Evolutionary conservation across 208 protist species (phyloP).

Genomic region (Trypanosoma cruzi): DNA sequence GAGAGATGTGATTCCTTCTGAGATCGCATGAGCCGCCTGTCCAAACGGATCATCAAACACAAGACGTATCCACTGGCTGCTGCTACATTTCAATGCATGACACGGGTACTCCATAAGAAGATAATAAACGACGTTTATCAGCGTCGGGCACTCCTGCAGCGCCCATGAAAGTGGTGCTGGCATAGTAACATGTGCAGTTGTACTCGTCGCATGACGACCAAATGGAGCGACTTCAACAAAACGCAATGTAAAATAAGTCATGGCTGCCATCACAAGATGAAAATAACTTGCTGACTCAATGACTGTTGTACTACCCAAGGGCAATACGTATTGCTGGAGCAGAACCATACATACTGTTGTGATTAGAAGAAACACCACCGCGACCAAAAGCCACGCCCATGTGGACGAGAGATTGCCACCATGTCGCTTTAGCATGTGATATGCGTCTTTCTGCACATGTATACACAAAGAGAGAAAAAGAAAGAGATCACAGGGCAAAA

Average conservation of each 20-base stretch:
- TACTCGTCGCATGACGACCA: slow-evolving; percentile 35
- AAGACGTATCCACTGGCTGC: background rate
- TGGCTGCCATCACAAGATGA: slow-evolving; percentile 3
- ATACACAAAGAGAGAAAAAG: no score
- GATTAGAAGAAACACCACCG: background rate
- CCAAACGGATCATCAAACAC: slow-evolving; percentile 23
- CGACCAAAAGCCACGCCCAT: background rate
- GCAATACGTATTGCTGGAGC: slow-evolving; percentile 11
- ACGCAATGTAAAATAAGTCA: slow-evolving; percentile 1
- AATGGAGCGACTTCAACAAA: slow-evolving; percentile 22
- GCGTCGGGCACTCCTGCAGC: slow-evolving; percentile 73
- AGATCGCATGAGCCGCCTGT: slow-evolving; percentile 20
- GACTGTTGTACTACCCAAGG: background rate
- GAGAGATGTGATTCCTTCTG: slow-evolving; percentile 22
- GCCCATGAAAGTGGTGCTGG: slow-evolving; percentile 58
- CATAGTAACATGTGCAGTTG: slow-evolving; percentile 23
- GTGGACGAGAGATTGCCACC: background rate
- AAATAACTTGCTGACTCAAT: slow-evolving; percentile 3
- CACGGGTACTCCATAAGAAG: slow-evolving; percentile 54
- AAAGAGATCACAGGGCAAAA: no score
- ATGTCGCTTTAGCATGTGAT: background rate
- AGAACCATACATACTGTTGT: slow-evolving; percentile 14
- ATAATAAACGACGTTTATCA: slow-evolving; percentile 69
- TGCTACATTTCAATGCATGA: slow-evolving; percentile 26
- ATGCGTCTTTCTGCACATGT: no score